These are phyloP conservation scores for Dissoconium aciculare DNA, from an alignment of 2,329 filamentous ascomycete genomes.

Conservation along the genomic window DNA sequence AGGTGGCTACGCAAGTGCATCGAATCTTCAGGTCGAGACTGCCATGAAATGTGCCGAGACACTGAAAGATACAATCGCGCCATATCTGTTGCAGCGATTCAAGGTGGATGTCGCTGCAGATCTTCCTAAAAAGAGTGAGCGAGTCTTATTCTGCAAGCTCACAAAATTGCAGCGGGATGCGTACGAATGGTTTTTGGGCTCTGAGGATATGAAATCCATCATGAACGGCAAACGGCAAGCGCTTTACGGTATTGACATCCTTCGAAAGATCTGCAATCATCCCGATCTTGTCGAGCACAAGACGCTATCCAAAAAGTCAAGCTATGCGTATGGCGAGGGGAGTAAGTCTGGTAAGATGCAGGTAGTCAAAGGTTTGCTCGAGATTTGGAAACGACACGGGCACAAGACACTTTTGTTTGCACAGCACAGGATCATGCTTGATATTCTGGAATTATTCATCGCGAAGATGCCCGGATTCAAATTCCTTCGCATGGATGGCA, in stretches of 20 bases:
- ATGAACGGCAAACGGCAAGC: slow-evolving; percentile 60
- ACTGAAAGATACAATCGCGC: slow-evolving; percentile 81
- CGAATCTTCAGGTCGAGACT: slow-evolving; percentile 84
- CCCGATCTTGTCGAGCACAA: slow-evolving; percentile 70
- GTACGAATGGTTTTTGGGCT: slow-evolving; percentile 68
- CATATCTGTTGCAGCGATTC: slow-evolving; percentile 80
- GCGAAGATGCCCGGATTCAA: slow-evolving; percentile 51
- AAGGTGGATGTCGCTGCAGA: slow-evolving; percentile 91
- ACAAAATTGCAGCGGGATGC: slow-evolving; percentile 63
- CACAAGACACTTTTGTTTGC: slow-evolving; percentile 91
- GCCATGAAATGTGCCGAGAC: slow-evolving; percentile 89
- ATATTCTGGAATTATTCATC: slow-evolving; percentile 79
- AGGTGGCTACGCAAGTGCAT: slow-evolving; percentile 89
- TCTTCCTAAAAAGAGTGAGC: slow-evolving; percentile 87
- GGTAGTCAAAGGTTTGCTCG: slow-evolving; percentile 72
- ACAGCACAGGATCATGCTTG: slow-evolving; percentile 87
- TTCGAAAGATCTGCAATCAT: slow-evolving; percentile 96
- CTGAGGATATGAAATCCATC: slow-evolving; percentile 75
- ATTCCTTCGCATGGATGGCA: slow-evolving; percentile 85
- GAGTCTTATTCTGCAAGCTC: slow-evolving; percentile 89
- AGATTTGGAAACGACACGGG: slow-evolving; percentile 79
- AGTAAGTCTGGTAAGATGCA: slow-evolving; percentile 89
- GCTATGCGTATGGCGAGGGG: slow-evolving; percentile 63
- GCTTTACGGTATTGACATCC: slow-evolving; percentile 75
- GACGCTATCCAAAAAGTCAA: slow-evolving; percentile 40